A percentile compares a stretch with the other conserved stretches of the same genome.
Evolutionary conservation across 768 basidiomycete species (phyloP).

Genomic region (Panellus pusillus): DNA sequence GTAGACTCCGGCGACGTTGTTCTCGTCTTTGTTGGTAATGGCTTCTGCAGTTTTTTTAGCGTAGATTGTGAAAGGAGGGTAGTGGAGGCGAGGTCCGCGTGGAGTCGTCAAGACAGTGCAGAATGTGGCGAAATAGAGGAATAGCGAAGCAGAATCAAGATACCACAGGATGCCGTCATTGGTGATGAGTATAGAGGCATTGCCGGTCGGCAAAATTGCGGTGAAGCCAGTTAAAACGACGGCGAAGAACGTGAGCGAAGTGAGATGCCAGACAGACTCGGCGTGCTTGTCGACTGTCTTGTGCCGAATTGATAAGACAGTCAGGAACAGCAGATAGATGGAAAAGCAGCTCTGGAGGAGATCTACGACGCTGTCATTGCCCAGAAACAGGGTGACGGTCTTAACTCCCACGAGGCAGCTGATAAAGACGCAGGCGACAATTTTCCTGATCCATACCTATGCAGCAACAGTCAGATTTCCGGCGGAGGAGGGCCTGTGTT

Average conservation of each 20-base stretch:
- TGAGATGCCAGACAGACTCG: background rate
- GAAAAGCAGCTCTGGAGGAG: background rate
- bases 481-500: background rate
- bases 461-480: background rate
- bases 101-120: constrained; percentile 52
- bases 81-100: constrained; percentile 72
- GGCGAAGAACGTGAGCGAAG: background rate
- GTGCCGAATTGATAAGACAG: background rate
- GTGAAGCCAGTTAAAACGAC: background rate
- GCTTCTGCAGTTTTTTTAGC: constrained; percentile 63
- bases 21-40: constrained; percentile 56
- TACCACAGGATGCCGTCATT: constrained; percentile 47
- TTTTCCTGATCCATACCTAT: background rate
- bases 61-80: constrained; percentile 70
- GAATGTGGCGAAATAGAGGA: constrained; percentile 45
- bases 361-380: background rate
- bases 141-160: constrained; percentile 34
- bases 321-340: background rate
- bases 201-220: background rate
- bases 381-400: background rate
- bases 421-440: background rate
- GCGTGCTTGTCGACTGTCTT: background rate
- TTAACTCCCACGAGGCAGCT: background rate
- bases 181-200: constrained; percentile 9
- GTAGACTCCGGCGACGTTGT: constrained; percentile 71